A percentile compares a stretch with the other conserved stretches of the same genome.
Conservation (phyloP, 2,329 filamentous ascomycete genomes). For the Exophiala dermatitidis region DNA sequence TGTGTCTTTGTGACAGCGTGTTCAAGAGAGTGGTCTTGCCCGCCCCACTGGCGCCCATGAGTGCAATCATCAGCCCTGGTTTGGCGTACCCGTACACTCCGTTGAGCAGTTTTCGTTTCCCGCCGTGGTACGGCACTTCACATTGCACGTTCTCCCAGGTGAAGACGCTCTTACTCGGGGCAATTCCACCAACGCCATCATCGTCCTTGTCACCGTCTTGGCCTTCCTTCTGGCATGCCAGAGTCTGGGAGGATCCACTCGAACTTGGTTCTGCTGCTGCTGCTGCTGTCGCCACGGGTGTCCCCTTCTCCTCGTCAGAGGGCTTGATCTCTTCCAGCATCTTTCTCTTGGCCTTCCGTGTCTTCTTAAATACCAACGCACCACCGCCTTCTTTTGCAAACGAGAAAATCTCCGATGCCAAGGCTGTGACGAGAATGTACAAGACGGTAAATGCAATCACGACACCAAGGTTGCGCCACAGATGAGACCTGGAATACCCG, state of each 20-base stretch:
- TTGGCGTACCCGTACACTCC: conserved; percentile 50
- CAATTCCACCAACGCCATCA: conserved; percentile 17
- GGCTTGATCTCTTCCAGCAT: conserved; percentile 39
- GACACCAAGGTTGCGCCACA: conserved; percentile 65
- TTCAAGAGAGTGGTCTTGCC: conserved; percentile 57
- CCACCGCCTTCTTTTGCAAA: conserved; percentile 67
- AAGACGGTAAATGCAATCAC: conserved; percentile 55
- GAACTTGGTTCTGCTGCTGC: conserved; percentile 28
- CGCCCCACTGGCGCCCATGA: conserved; percentile 57
- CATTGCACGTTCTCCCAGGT: conserved; percentile 51
- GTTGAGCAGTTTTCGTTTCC: conserved; percentile 48
- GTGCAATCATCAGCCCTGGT: conserved; percentile 47
- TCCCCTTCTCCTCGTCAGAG: conserved; percentile 52
- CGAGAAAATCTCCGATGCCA: conserved; percentile 58
- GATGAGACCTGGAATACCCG: conserved; percentile 49
- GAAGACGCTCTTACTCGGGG: conserved; percentile 35
- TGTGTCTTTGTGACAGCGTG: conserved; percentile 48
- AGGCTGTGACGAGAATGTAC: conserved; percentile 59
- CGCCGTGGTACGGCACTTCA: conserved; percentile 37
- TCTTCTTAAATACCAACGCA: conserved; percentile 65
- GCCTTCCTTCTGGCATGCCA: conserved; percentile 6
- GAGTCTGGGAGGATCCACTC: conserved; percentile 31
- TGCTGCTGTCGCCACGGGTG: not conserved
- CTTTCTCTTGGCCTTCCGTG: conserved; percentile 52
- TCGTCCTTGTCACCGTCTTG: not conserved